Evolutionary conservation across 2,329 filamentous ascomycete genomes (phyloP), one percentile per base, ranked within the genome.

Genomic region (Simplicillium sp.): DNA sequence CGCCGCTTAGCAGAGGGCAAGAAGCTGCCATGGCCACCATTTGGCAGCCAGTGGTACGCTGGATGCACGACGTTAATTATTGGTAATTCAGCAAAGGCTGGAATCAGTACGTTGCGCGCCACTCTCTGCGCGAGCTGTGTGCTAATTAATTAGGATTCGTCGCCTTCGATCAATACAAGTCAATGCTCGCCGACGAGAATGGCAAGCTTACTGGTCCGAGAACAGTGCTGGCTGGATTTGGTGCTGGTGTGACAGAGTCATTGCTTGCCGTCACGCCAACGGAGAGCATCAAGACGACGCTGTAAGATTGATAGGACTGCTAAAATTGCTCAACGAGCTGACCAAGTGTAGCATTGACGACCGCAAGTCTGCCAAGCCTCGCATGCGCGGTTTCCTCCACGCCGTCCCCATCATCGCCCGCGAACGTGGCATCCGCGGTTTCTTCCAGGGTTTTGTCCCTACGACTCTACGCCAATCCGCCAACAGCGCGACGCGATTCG

Each of bases 61-160:
- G 92, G 92, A 31, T 98, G 92, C 68, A 97, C 92, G 36, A 97
- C 92, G 20, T 67, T 96, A 58, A 94, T 98, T 44, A 87, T 97
- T 51, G 92, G 92, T 46, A 98, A 98, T 66, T 94, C 88, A 40
- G 74, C 92, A 59, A 98, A 98, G 69, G 92, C 92, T 31, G 92
- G 88, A 44, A 94, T 97, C 48, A 82, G 88, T 89, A 75, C 46
- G 82, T 71, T 34, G 20, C 20, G 6, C 29, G 11, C 25, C 12
- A 31, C 34, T 15, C 34, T 17, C 2, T 33, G 14, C 11, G 11
- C 2, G 4, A 8, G 29, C 16, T 29, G 11, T 7, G 14, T 37
- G 34, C 42, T 44, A 37, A 42, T 20, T 7, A 15, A 31, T 14
- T 25, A 86, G 81, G 84, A 50, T 98, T 98, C 56, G 87, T 97